Evolutionary conservation across 768 basidiomycete species (phyloP).

Genomic region (Ephemerocybe angulata): DNA sequence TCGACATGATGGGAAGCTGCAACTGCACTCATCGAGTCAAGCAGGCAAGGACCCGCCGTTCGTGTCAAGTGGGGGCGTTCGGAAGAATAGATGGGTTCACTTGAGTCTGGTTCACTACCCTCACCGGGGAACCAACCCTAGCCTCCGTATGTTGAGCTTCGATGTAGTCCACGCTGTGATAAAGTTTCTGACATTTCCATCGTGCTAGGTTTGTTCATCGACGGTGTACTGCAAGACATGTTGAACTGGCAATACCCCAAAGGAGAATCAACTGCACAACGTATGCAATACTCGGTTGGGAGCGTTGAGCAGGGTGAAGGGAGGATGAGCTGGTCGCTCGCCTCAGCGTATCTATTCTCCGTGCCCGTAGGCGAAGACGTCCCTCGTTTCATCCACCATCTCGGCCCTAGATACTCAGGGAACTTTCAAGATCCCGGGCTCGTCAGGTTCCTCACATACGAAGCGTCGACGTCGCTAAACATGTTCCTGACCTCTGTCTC

Average conservation of each 20-base stretch:
- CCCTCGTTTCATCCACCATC: slow-evolving; percentile 71
- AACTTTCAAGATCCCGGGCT: slow-evolving; percentile 72
- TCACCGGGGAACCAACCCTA: slow-evolving; percentile 49
- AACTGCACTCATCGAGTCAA: slow-evolving; percentile 37
- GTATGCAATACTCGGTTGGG: slow-evolving; percentile 52
- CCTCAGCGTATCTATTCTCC: slow-evolving; percentile 61
- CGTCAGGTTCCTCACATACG: slow-evolving; percentile 77
- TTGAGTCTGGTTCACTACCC: slow-evolving; percentile 64
- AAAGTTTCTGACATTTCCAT: not conserved
- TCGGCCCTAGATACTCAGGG: slow-evolving; percentile 74
- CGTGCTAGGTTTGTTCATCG: slow-evolving; percentile 62
- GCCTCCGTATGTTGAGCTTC: slow-evolving; percentile 48
- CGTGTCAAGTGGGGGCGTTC: slow-evolving; percentile 45
- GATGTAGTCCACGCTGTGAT: not conserved
- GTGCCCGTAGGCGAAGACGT: slow-evolving; percentile 63
- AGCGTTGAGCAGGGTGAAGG: slow-evolving; percentile 37
- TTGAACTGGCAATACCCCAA: slow-evolving; percentile 65
- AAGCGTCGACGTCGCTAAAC: slow-evolving; percentile 78
- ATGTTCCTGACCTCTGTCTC: slow-evolving; percentile 60
- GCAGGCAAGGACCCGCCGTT: slow-evolving; percentile 30
- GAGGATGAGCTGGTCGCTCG: slow-evolving; percentile 63
- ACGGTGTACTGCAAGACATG: slow-evolving; percentile 64
- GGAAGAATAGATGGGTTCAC: slow-evolving; percentile 69
- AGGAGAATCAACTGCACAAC: slow-evolving; percentile 32
- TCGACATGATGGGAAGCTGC: slow-evolving; percentile 54